phyloP scores from a whole-genome alignment of 1,284 basidiomycete genomes.

The Ustilago crameri region DNA sequence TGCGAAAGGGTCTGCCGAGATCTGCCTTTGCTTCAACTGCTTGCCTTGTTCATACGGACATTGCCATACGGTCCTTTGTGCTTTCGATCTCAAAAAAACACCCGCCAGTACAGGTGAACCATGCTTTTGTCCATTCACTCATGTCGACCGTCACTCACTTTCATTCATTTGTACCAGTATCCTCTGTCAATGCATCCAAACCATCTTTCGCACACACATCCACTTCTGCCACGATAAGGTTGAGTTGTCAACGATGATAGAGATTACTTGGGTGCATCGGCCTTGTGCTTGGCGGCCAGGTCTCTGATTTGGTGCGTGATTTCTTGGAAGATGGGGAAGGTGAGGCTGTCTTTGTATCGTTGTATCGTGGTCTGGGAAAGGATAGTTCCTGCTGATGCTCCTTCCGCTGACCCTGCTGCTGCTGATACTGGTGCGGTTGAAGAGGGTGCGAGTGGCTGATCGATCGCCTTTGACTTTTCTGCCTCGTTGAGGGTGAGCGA shows the following conservation, averaged over 20 bases:
- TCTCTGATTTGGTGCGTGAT: slow-evolving; percentile 50
- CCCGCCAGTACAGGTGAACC: no score
- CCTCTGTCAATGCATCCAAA: not conserved
- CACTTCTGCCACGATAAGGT: no score
- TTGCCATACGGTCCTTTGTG: not conserved
- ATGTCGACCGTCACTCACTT: no score
- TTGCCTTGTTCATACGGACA: no score
- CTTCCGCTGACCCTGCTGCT: not conserved
- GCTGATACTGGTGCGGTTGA: not conserved
- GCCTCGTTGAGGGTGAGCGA: slow-evolving; percentile 1
- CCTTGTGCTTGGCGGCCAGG: slow-evolving; percentile 19
- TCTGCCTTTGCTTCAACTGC: no score
- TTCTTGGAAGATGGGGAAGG: slow-evolving; percentile 64
- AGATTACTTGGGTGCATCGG: no score
- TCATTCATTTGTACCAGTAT: not conserved
- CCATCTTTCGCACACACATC: no score
- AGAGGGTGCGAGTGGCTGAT: slow-evolving; percentile 16
- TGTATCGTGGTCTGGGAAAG: slow-evolving; percentile 58
- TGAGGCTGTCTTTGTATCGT: slow-evolving; percentile 58
- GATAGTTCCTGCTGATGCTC: slow-evolving; percentile 48
- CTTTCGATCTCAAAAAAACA: not conserved
- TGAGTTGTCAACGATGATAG: no score
- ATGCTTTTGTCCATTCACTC: no score
- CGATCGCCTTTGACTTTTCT: slow-evolving; percentile 5
- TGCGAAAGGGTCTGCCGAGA: no score